Base-by-base conservation (phyloP, 495 filamentous ascomycete species). In the Bryoglossum gracile region DNA sequence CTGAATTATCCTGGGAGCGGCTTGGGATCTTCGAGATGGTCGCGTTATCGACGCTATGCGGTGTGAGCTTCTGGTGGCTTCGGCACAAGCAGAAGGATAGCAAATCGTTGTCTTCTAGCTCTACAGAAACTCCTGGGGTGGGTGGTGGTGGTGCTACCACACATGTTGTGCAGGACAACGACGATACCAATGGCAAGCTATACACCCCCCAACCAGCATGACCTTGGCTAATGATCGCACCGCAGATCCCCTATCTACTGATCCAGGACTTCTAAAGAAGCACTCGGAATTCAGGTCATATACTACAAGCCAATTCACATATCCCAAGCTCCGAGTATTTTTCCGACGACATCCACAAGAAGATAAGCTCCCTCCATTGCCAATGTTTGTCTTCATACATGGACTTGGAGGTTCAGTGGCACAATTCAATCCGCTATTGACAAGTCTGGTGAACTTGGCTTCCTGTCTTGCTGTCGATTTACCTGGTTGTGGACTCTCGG, bases 391-490 rank as follows among this genome's bases (percentile, higher is more conserved):
- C 21, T 94, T 94, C 62, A 73, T 95, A 44, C 91, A 96, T 60
- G 91, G 91, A 11, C 75, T 97, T 26, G 91, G 91, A 17, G 91
- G 91, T 23, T 94, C 86, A 2, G 67, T 90, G 11, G 84, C 88
- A 5, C 91, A 96, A 62, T 96, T 95, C 63, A 75, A 84, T 50
- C 79, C 87, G 28, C 66, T 96, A 4, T 73, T 97, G 10, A 84
- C 80, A 1, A 90, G 85, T 62, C 70, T 97, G 26, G 82, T 85
- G 11, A 88, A 94, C 51, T 69, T 89, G 17, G 87, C 86, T 1
- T 83, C 90, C n/a, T 94, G 88, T 57, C 77, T 97, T 13, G 86
- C 86, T 4, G 83, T 96, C 48, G 91, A 97, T 63, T 68, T 95
- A 1, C 91, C 91, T 2, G 91, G 91, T 23, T 95, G 89, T 51